These are phyloP conservation scores for Mallotus japonicus DNA, from an alignment of 441 rosid genomes.

Conservation along the genomic window DNA sequence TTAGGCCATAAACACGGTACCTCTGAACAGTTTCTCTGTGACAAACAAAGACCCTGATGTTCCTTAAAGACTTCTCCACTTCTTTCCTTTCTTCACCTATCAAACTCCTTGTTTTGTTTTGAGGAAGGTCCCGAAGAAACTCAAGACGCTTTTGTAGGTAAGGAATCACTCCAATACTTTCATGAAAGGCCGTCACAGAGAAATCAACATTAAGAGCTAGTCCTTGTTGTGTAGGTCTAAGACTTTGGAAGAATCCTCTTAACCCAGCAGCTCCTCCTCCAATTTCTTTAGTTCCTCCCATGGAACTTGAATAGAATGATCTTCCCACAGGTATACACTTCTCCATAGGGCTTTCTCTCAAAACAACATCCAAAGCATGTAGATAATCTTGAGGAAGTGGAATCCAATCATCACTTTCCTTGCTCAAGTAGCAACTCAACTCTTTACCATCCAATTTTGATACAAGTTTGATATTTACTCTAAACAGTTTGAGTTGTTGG, in stretches of 20 bases:
- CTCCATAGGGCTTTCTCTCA: slow-evolving; percentile 82
- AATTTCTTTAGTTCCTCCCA: slow-evolving; percentile 74
- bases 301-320: slow-evolving; percentile 75
- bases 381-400: slow-evolving; percentile 92
- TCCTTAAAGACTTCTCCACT: slow-evolving; percentile 79
- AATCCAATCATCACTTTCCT: slow-evolving; percentile 68
- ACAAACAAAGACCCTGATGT: slow-evolving; percentile 84
- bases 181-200: slow-evolving; percentile 86
- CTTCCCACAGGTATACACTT: slow-evolving; percentile 72
- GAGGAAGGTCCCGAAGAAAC: slow-evolving; percentile 73
- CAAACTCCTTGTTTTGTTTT: slow-evolving; percentile 63
- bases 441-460: slow-evolving; percentile 81
- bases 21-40: slow-evolving; percentile 93
- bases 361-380: slow-evolving; percentile 89
- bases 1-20: slow-evolving; percentile 77
- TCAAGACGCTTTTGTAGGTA: slow-evolving; percentile 85
- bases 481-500: slow-evolving; percentile 60
- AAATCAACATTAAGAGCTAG: slow-evolving; percentile 87
- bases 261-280: slow-evolving; percentile 93
- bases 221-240: slow-evolving; percentile 92
- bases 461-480: slow-evolving; percentile 69
- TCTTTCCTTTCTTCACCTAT: slow-evolving; percentile 69
- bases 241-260: slow-evolving; percentile 94
- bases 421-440: slow-evolving; percentile 53
- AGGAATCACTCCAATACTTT: slow-evolving; percentile 83